Percentiles rank a stretch among this genome's conserved stretches.
Evolutionary conservation across 148 eudicot species (phyloP).

Genomic region (Fagopyrum homotropicum): DNA sequence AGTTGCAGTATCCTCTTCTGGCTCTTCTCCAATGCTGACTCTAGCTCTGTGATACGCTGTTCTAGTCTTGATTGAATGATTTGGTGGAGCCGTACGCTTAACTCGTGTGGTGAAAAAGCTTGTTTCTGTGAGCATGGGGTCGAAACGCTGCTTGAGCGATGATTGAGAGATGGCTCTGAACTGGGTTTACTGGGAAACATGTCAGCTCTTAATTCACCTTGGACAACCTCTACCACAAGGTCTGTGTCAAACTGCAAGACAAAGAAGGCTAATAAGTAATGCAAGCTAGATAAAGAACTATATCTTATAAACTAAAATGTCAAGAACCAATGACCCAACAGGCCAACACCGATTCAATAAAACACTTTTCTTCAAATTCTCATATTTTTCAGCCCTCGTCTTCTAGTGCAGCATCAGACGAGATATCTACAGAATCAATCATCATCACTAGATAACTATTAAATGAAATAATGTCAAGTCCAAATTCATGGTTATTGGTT

Average conservation of each 20-base stretch:
- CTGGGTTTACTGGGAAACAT: constrained; percentile 15
- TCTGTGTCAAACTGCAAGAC: constrained; percentile 49
- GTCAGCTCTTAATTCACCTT: constrained; percentile 11
- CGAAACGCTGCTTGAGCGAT: constrained; percentile 43
- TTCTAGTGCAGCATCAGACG: not conserved
- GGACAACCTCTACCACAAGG: constrained; percentile 20
- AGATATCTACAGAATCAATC: too few relatives aligned
- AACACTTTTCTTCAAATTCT: too few relatives aligned
- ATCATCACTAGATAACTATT: too few relatives aligned
- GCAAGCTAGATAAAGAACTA: too few relatives aligned
- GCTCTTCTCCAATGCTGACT: constrained; percentile 47
- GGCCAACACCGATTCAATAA: not conserved
- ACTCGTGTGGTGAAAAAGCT: constrained; percentile 61
- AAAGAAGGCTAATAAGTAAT: not conserved
- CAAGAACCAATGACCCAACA: not conserved
- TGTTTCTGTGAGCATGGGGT: constrained; percentile 46
- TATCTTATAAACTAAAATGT: not conserved
- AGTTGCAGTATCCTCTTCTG: constrained; percentile 33
- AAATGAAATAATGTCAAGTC: too few relatives aligned
- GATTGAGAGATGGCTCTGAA: constrained; percentile 40
- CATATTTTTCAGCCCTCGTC: not conserved
- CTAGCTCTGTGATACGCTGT: constrained; percentile 66
- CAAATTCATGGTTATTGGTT: too few relatives aligned
- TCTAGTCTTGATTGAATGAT: constrained; percentile 63
- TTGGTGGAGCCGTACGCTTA: constrained; percentile 68